These are phyloP conservation scores for Cryptococcus sp. DNA, from an alignment of 1,284 basidiomycete genomes.

Conservation along the genomic window DNA sequence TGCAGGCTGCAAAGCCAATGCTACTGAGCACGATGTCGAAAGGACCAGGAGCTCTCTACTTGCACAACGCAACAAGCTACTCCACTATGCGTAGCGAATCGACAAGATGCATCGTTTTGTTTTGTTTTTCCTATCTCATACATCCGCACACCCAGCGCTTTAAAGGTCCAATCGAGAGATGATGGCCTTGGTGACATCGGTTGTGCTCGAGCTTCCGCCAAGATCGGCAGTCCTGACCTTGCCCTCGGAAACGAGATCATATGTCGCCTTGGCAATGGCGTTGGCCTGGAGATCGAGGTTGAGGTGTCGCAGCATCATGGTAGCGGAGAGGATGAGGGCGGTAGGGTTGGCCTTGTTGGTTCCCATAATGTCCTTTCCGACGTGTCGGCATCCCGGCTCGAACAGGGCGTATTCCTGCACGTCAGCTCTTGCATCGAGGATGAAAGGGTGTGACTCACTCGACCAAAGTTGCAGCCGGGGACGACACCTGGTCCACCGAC, in stretches of 20 bases:
- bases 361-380: conserved; percentile 96
- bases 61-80: no score
- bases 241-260: conserved; percentile 85
- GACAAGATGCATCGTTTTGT: no score
- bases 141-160: background rate
- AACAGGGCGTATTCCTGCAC: conserved; percentile 90
- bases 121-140: no score
- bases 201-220: conserved; percentile 83
- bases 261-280: conserved; percentile 86
- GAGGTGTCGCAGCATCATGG: conserved; percentile 98
- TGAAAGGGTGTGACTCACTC: conserved; percentile 52
- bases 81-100: no score
- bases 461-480: conserved; percentile 95
- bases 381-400: conserved; percentile 98
- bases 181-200: conserved; percentile 84
- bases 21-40: no score
- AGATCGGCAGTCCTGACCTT: conserved; percentile 92
- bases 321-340: conserved; percentile 94
- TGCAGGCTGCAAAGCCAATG: no score
- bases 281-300: conserved; percentile 94
- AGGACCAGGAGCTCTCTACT: no score
- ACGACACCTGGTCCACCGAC: conserved; percentile 98
- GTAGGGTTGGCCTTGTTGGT: conserved; percentile 96
- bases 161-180: conserved; percentile 51
- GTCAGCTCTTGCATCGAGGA: background rate